phyloP scores from a whole-genome alignment of 1,139 yeast genomes.

The Sugiyamaella xylanicola region DNA sequence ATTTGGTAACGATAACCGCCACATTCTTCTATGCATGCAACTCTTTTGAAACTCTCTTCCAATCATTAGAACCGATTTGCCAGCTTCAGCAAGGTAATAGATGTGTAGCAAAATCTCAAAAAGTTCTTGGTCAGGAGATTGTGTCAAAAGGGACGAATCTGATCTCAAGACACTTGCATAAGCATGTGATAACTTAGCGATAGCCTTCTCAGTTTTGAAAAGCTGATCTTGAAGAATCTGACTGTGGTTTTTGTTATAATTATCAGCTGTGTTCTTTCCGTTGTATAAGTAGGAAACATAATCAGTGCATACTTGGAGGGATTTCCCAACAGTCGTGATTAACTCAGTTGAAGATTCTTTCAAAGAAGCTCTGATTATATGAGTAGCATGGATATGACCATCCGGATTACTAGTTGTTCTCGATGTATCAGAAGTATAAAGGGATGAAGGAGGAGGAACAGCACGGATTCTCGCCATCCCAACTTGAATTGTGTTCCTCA shows the following conservation, averaged over 20 bases:
- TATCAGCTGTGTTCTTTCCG: constrained; percentile 12
- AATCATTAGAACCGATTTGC: constrained; percentile 23
- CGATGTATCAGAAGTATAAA: constrained; percentile 24
- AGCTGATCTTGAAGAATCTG: constrained; percentile 5
- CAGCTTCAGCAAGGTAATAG: constrained; percentile 31
- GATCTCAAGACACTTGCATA: constrained; percentile 19
- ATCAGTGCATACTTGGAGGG: constrained; percentile 25
- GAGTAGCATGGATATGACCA: constrained; percentile 3
- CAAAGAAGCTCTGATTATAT: constrained; percentile 8
- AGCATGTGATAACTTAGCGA: constrained; percentile 20
- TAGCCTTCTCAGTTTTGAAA: constrained; percentile 15
- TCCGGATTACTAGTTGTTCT: background rate
- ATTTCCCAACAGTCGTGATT: constrained; percentile 21
- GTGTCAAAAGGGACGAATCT: constrained; percentile 8
- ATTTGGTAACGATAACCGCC: constrained; percentile 44
- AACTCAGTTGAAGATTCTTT: constrained; percentile 18
- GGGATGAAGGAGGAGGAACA: constrained; percentile 42
- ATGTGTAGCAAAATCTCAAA: constrained; percentile 29
- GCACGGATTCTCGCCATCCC: constrained; percentile 47
- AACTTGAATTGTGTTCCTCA: constrained; percentile 49
- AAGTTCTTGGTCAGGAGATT: constrained; percentile 26
- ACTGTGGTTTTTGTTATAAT: constrained; percentile 4
- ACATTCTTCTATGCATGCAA: constrained; percentile 30
- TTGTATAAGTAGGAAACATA: constrained; percentile 24
- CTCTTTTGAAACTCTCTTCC: constrained; percentile 25